These are phyloP conservation scores for Pichia eremophila DNA, from an alignment of 805 yeast genomes.

Conservation along the genomic window DNA sequence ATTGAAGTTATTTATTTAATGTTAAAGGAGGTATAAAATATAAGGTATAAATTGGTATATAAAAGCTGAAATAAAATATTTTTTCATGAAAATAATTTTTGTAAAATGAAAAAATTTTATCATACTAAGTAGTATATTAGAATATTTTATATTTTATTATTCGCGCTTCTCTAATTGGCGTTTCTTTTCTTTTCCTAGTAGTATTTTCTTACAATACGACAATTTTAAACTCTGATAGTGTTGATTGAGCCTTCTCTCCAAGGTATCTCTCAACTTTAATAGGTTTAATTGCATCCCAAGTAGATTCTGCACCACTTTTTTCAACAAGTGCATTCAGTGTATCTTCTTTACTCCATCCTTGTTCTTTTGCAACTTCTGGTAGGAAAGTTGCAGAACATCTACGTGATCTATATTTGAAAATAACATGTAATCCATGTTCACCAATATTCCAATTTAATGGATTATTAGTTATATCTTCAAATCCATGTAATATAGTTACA, in stretches of 20 bases:
- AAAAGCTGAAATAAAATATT: no score
- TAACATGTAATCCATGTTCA: constrained; percentile 52
- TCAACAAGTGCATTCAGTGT: constrained; percentile 62
- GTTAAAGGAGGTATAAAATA: no score
- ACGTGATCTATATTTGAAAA: neutral
- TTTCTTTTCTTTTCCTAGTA: no score
- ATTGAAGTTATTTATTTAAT: no score
- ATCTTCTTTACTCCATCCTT: constrained; percentile 66
- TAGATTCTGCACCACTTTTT: constrained; percentile 49
- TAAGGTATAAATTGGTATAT: no score
- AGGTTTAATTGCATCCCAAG: neutral
- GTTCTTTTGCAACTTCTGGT: constrained; percentile 86
- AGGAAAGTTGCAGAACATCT: constrained; percentile 64
- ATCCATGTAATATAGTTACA: constrained; percentile 59
- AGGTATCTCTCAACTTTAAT: constrained; percentile 38
- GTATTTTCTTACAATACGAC: neutral
- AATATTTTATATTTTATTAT: neutral
- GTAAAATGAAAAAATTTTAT: neutral
- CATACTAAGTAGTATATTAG: neutral
- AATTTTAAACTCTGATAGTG: neutral
- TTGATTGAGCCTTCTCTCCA: constrained; percentile 25
- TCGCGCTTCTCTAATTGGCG: no score
- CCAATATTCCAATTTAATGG: constrained; percentile 77
- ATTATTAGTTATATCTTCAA: constrained; percentile 36
- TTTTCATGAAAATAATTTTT: neutral